These are phyloP conservation scores for Phytophthora parvispora DNA, from an alignment of 352 stramenopile genomes.

Conservation along the genomic window DNA sequence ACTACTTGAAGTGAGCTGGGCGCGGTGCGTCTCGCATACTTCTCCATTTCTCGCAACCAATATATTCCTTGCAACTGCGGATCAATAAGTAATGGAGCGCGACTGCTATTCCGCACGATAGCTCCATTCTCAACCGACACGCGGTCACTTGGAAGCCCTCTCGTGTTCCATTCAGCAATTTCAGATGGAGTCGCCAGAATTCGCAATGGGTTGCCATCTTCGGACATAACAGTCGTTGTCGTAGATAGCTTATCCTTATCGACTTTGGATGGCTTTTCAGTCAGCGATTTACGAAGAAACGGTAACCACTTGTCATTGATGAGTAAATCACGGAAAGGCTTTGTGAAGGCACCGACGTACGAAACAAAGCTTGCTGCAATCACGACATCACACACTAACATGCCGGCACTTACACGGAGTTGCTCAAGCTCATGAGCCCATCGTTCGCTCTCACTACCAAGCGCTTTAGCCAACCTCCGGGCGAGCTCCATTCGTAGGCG, in stretches of 20 bases:
- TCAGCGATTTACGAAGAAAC: conserved; percentile 79
- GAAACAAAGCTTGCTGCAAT: conserved; percentile 94
- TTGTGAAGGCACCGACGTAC: conserved; percentile 96
- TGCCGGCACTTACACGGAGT: conserved; percentile 77
- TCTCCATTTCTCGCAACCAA: conserved; percentile 90
- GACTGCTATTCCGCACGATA: conserved; percentile 83
- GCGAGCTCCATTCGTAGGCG: conserved; percentile 93
- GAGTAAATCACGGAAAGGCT: conserved; percentile 91
- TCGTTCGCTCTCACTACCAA: conserved; percentile 95
- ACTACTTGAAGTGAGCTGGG: conserved; percentile 77
- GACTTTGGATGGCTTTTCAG: conserved; percentile 13
- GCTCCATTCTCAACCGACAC: conserved; percentile 94
- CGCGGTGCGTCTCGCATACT: conserved; percentile 46
- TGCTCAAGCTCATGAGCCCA: conserved; percentile 90
- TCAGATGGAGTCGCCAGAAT: conserved; percentile 83
- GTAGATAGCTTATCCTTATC: conserved; percentile 25
- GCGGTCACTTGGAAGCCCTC: conserved; percentile 89
- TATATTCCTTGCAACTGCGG: conserved; percentile 93
- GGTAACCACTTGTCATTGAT: conserved; percentile 89
- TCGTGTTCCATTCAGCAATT: conserved; percentile 88
- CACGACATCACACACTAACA: conserved; percentile 93
- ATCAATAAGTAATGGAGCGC: conserved; percentile 92
- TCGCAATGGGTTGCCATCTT: conserved; percentile 65
- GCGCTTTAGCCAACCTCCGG: conserved; percentile 90
- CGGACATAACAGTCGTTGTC: conserved; percentile 17